phyloP scores from a whole-genome alignment of 371 early-diverging fungal genomes.

The Mortierella sp. region DNA sequence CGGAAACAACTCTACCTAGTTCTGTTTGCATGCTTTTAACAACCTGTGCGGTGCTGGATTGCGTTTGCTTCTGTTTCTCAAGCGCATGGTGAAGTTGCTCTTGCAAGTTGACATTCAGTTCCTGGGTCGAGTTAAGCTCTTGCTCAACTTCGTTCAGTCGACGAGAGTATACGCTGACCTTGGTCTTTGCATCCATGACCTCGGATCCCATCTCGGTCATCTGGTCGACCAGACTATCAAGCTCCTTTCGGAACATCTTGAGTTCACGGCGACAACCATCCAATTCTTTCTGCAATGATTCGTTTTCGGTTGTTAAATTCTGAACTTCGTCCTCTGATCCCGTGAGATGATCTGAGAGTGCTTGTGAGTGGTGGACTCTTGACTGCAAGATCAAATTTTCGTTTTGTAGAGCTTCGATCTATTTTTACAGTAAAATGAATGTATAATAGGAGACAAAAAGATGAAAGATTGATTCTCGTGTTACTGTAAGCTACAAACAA shows the following conservation, averaged over 20 bases:
- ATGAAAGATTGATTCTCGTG: not conserved
- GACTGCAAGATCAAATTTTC: conserved; percentile 68
- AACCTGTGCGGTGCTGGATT: conserved; percentile 68
- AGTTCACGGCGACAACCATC: conserved; percentile 70
- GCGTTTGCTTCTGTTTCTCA: conserved; percentile 70
- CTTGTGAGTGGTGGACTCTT: conserved; percentile 58
- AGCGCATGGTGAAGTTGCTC: conserved; percentile 65
- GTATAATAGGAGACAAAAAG: not conserved
- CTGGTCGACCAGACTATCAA: conserved; percentile 73
- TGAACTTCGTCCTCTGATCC: conserved; percentile 53
- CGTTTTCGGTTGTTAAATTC: conserved; percentile 58
- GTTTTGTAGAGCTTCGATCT: conserved; percentile 68
- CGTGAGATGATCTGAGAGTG: conserved; percentile 46
- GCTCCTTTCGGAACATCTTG: conserved; percentile 69
- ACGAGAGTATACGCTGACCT: conserved; percentile 71
- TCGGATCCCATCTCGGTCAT: conserved; percentile 76
- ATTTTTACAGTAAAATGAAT: conserved; percentile 8
- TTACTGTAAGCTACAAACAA: not conserved
- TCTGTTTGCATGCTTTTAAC: conserved; percentile 73
- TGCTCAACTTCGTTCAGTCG: conserved; percentile 74
- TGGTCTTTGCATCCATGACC: conserved; percentile 69
- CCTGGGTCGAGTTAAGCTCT: conserved; percentile 70
- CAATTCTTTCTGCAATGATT: conserved; percentile 69
- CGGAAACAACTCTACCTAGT: conserved; percentile 67
- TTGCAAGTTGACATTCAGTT: conserved; percentile 71